Evolutionary conservation across 78 protist genomes (phyloP).

Genomic region (Protostelium mycophagum): DNA sequence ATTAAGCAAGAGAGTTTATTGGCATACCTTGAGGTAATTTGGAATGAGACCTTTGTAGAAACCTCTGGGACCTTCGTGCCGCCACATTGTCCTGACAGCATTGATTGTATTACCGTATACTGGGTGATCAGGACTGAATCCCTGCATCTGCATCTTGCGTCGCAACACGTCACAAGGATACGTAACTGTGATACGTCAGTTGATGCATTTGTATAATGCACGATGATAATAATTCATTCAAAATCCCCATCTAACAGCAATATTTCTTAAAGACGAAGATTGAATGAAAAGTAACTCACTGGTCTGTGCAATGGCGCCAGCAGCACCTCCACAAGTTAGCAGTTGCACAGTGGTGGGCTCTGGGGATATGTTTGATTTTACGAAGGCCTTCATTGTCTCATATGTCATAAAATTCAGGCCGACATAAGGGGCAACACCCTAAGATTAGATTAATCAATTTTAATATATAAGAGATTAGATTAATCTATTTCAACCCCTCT

Average conservation of each 20-base stretch:
- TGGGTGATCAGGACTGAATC: conserved; percentile 32
- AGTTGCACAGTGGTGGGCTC: conserved; percentile 7
- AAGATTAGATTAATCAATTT: not conserved
- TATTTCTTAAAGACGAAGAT: no score
- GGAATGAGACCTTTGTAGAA: conserved; percentile 73
- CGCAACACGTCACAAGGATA: conserved; percentile 75
- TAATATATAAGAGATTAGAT: not conserved
- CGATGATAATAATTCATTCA: not conserved
- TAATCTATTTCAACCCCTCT: not conserved
- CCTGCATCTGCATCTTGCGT: conserved; percentile 67
- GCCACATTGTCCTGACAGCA: conserved; percentile 30
- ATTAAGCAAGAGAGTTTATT: no score
- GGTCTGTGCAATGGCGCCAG: conserved; percentile 78
- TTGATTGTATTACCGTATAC: conserved; percentile 47
- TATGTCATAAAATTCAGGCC: conserved; percentile 80
- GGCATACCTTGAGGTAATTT: conserved; percentile 69
- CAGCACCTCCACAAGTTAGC: conserved; percentile 61
- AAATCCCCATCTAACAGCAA: no score
- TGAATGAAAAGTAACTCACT: not conserved
- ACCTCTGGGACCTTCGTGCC: conserved; percentile 42
- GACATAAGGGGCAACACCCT: conserved; percentile 84
- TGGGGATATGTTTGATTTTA: conserved; percentile 2
- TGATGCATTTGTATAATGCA: no score
- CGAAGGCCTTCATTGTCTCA: conserved; percentile 50
- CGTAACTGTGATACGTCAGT: conserved; percentile 29